phyloP scores from a whole-genome alignment of 495 filamentous ascomycete species.

The Podospora appendiculata region DNA sequence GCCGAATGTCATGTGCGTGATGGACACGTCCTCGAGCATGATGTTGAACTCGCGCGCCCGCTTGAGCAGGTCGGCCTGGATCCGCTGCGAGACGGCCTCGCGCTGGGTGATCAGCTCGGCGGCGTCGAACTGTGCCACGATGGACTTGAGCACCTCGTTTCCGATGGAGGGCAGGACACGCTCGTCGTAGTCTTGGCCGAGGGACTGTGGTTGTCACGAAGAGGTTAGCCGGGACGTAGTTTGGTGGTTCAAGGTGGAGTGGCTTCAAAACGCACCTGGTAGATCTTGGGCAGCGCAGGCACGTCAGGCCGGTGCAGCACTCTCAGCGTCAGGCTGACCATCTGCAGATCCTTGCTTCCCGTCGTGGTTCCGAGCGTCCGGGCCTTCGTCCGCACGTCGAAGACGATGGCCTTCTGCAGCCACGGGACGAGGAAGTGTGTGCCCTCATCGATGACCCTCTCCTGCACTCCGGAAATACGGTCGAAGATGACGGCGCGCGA shows the following conservation, averaged over 20 bases:
- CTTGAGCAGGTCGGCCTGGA: slow-evolving; percentile 89
- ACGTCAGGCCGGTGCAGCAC: slow-evolving; percentile 95
- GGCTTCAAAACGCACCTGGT: slow-evolving; percentile 63
- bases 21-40: slow-evolving; percentile 94
- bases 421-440: slow-evolving; percentile 96
- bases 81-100: slow-evolving; percentile 90
- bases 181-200: slow-evolving; percentile 98
- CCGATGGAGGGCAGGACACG: slow-evolving; percentile 98
- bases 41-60: slow-evolving; percentile 99
- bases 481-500: slow-evolving; percentile 98
- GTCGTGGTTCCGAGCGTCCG: slow-evolving; percentile 97
- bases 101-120: slow-evolving; percentile 99
- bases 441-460: slow-evolving; percentile 86
- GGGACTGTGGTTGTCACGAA: slow-evolving; percentile 34
- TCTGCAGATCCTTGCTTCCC: slow-evolving; percentile 97
- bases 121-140: slow-evolving; percentile 98
- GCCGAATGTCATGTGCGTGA: slow-evolving; percentile 99
- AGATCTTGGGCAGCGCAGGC: slow-evolving; percentile 87
- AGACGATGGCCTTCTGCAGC: slow-evolving; percentile 91
- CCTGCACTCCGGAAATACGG: slow-evolving; percentile 83
- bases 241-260: background rate
- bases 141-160: slow-evolving; percentile 99
- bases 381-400: slow-evolving; percentile 96
- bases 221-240: too few relatives aligned
- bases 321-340: slow-evolving; percentile 96